phyloP scores from a whole-genome alignment of 2,329 filamentous ascomycete species.

The Xylaria digitata region DNA sequence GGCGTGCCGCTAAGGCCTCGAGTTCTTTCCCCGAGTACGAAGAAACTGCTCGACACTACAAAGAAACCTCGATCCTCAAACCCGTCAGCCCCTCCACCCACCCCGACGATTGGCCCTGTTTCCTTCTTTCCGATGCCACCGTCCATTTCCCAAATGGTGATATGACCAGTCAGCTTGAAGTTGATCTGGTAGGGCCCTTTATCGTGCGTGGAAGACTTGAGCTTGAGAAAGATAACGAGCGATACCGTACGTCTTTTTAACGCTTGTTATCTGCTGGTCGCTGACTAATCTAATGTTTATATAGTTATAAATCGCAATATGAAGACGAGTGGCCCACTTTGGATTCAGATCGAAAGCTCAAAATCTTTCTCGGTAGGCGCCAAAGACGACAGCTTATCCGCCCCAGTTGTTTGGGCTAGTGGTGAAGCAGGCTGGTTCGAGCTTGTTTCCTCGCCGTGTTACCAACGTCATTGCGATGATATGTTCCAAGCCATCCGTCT shows the following conservation, averaged over 20 bases:
- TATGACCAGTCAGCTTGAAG: slow-evolving; percentile 70
- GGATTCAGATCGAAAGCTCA: slow-evolving; percentile 66
- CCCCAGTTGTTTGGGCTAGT: slow-evolving; percentile 72
- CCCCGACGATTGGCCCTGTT: slow-evolving; percentile 69
- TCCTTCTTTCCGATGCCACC: slow-evolving; percentile 69
- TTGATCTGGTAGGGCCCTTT: slow-evolving; percentile 69
- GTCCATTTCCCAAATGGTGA: slow-evolving; percentile 67
- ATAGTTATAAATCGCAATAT: slow-evolving; percentile 52
- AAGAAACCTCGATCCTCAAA: slow-evolving; percentile 54
- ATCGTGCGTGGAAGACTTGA: slow-evolving; percentile 70
- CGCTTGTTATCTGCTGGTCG: slow-evolving; percentile 4
- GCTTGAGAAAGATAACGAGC: slow-evolving; percentile 57
- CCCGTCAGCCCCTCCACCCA: slow-evolving; percentile 50
- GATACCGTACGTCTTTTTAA: slow-evolving; percentile 52
- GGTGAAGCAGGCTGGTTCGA: slow-evolving; percentile 76
- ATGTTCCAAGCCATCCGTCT: slow-evolving; percentile 73
- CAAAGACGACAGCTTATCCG: slow-evolving; percentile 60
- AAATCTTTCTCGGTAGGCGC: slow-evolving; percentile 65
- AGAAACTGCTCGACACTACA: slow-evolving; percentile 47
- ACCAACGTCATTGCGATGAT: slow-evolving; percentile 65
- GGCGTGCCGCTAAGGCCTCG: slow-evolving; percentile 58
- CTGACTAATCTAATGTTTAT: neutral
- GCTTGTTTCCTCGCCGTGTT: slow-evolving; percentile 68
- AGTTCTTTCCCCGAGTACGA: slow-evolving; percentile 57
- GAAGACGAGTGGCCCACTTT: slow-evolving; percentile 44